Conservation (phyloP, 192 early-diverging fungal genomes). For the Mortierella antarctica region DNA sequence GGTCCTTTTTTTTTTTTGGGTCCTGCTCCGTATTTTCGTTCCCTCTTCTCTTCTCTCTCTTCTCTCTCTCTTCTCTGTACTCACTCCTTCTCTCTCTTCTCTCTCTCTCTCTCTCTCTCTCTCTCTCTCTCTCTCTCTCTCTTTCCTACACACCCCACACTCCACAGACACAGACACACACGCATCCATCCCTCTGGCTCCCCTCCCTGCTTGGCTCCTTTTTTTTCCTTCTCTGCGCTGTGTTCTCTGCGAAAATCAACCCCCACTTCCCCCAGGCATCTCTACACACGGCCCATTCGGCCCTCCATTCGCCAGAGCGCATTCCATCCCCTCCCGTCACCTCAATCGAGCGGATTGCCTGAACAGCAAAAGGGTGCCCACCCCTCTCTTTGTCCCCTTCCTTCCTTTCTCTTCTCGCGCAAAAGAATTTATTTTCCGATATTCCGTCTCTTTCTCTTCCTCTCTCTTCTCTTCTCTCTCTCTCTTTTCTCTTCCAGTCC, state of each 20-base stretch:
- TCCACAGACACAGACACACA: too few relatives aligned
- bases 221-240: too few relatives aligned
- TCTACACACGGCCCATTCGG: too few relatives aligned
- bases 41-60: not conserved
- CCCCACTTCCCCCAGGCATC: too few relatives aligned
- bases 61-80: constrained; percentile 1
- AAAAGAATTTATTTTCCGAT: not conserved
- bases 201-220: too few relatives aligned
- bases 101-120: not conserved
- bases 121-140: not conserved
- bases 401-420: not conserved
- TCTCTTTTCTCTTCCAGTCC: not conserved
- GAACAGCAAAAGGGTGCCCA: not conserved
- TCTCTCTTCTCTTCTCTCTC: not conserved
- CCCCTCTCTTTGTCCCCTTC: not conserved
- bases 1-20: too few relatives aligned
- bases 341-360: not conserved
- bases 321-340: too few relatives aligned
- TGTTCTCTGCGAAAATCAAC: too few relatives aligned
- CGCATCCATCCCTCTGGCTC: too few relatives aligned
- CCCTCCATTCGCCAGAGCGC: too few relatives aligned
- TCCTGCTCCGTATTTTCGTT: too few relatives aligned
- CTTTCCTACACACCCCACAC: not conserved
- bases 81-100: not conserved
- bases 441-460: not conserved